phyloP scores from a whole-genome alignment of 1,284 basidiomycete species.

The Cryptococcus hybrid region DNA sequence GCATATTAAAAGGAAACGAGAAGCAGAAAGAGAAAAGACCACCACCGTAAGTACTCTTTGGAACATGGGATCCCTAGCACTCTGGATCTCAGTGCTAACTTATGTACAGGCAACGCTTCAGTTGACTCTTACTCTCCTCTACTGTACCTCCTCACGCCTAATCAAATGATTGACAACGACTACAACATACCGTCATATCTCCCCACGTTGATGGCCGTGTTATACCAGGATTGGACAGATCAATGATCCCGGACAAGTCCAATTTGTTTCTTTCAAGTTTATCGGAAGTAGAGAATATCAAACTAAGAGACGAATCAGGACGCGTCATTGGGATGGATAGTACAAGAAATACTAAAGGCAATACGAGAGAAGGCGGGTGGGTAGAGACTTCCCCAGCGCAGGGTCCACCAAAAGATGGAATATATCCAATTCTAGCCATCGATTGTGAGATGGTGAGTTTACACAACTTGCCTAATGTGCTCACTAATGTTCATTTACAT shows the following conservation, averaged over 20 bases:
- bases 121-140: slow-evolving; percentile 50
- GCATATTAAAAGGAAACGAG: slow-evolving; percentile 65
- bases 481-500: neutral
- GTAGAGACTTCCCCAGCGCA: slow-evolving; percentile 66
- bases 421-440: slow-evolving; percentile 53
- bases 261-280: slow-evolving; percentile 3
- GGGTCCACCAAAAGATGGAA: slow-evolving; percentile 28
- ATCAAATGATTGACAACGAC: slow-evolving; percentile 87
- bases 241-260: slow-evolving; percentile 5
- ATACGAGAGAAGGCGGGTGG: slow-evolving; percentile 56
- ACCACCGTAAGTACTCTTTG: slow-evolving; percentile 20
- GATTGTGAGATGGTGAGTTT: slow-evolving; percentile 89
- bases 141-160: slow-evolving; percentile 68
- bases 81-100: neutral
- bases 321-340: neutral
- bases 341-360: slow-evolving; percentile 48
- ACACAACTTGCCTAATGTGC: no score
- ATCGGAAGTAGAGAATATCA: neutral
- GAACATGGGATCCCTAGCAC: no score
- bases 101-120: neutral
- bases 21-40: slow-evolving; percentile 47
- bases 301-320: neutral
- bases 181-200: slow-evolving; percentile 81
- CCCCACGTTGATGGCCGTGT: slow-evolving; percentile 30
- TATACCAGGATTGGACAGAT: slow-evolving; percentile 27